These are phyloP conservation scores for Podila minutissima DNA, from an alignment of 192 early-diverging fungal genomes.

Conservation along the genomic window DNA sequence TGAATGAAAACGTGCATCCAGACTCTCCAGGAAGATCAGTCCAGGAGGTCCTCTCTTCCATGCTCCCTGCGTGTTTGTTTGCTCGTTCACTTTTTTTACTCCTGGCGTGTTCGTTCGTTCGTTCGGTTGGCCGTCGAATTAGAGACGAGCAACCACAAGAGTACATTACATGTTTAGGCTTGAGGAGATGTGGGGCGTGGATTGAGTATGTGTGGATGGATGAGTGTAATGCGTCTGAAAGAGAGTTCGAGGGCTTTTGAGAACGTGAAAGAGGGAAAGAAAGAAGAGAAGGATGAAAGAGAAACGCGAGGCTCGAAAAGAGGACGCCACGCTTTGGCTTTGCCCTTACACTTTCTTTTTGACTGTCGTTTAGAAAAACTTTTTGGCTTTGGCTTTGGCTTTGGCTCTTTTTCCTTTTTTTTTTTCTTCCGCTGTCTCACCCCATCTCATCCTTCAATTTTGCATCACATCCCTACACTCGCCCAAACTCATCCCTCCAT, in stretches of 20 bases:
- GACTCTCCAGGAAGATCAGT: too few species aligned
- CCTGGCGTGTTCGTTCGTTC: too few species aligned
- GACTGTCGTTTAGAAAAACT: background rate
- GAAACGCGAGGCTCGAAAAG: background rate
- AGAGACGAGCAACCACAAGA: background rate
- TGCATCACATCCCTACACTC: background rate
- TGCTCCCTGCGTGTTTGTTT: too few species aligned
- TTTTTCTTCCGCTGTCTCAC: background rate
- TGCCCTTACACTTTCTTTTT: background rate
- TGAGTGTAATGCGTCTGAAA: too few species aligned
- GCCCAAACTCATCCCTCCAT: background rate
- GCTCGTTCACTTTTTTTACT: too few species aligned
- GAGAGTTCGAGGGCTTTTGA: too few species aligned
- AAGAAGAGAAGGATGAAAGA: background rate
- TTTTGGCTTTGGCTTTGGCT: too few species aligned
- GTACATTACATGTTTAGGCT: background rate
- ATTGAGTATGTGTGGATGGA: too few species aligned
- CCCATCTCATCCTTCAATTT: background rate
- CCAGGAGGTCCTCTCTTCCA: too few species aligned
- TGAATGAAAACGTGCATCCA: too few species aligned
- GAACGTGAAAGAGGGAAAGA: background rate
- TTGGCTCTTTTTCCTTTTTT: background rate
- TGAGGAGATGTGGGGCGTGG: background rate
- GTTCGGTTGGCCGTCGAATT: too few species aligned
- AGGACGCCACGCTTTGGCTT: background rate